Base-by-base conservation (phyloP, 495 filamentous ascomycete genomes). In the Tuber calosporum region DNA sequence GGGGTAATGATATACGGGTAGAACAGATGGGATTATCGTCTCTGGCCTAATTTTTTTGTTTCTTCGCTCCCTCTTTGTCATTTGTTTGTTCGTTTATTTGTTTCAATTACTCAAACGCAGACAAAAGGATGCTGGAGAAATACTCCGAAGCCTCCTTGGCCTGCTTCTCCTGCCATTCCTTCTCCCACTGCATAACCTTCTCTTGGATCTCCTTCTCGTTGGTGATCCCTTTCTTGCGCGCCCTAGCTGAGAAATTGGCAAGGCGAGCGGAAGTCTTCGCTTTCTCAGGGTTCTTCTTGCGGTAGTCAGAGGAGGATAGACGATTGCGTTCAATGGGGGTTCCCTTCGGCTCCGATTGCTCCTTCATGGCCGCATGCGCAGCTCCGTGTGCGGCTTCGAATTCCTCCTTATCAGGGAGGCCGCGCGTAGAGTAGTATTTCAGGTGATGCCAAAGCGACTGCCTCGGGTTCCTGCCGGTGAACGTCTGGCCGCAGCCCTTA, bases 161-260 rank as follows among this genome's bases (percentile, higher is more conserved):
- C 67, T 81, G 79, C 38, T 81, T 81, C 70, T 81, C 79, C 42
- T 81, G 79, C 79, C 79, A 81, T 71, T 81, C 79, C 11, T 80
- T 80, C 53, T 81, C 79, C 79, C 79, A 81, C 45, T 74, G 76
- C 15, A 68, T 72, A 20, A 81, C 79, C 30, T 73, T 75, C 11
- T 81, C 79, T 43, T 81, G 79, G 42, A 81, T 76, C n/a, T 81
- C 79, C 26, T 74, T 73, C 36, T 81, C 79, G 58, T 72, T 74
- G 41, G 66, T 78, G n/a, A 80, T 43, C 41, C 79, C 79, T 79
- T 81, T 81, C 77, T 81, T 81, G 37, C 79, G 68, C 22, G 79
- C 79, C 66, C 79, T 74, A 20, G 79, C 79, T 37, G 79, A 70
- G 67, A 81, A 81, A 73, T 81, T 81, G 7, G 79, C 80, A 8